Percentiles rank a stretch among this genome's conserved stretches.
Evolutionary conservation across 139 green algal genomes (phyloP).

Genomic region (Chlamydomonas schloesseri): DNA sequence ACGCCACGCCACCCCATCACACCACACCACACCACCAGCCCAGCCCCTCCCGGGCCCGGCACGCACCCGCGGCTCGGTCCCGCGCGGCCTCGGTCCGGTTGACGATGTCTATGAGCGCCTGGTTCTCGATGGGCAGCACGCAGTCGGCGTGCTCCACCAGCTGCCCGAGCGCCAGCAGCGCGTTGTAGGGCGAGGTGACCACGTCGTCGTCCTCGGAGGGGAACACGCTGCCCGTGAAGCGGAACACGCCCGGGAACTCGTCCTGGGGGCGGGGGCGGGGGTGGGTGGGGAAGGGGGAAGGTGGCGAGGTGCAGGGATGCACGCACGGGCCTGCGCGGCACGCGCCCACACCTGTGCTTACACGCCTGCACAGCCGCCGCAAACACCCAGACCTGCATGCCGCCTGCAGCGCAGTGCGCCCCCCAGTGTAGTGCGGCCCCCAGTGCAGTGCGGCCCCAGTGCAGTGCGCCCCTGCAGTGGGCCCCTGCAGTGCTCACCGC

Average conservation of each 20-base stretch:
- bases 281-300: not conserved
- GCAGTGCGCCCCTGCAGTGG: too few species aligned
- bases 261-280: slow-evolving; percentile 62
- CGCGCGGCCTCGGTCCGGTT: slow-evolving; percentile 27
- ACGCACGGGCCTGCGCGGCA: too few species aligned
- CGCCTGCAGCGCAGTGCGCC: too few species aligned
- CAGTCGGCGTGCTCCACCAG: slow-evolving; percentile 83
- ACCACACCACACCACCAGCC: too few species aligned
- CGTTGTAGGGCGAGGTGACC: slow-evolving; percentile 91
- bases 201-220: slow-evolving; percentile 87
- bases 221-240: slow-evolving; percentile 81
- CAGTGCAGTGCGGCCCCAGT: too few species aligned
- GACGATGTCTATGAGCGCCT: slow-evolving; percentile 85
- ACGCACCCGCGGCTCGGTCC: not conserved
- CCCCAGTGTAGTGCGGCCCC: too few species aligned
- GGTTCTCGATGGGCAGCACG: slow-evolving; percentile 89
- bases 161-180: slow-evolving; percentile 70
- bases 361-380: too few species aligned
- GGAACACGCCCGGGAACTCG: slow-evolving; percentile 79
- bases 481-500: too few species aligned
- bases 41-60: not conserved
- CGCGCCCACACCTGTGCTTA: too few species aligned
- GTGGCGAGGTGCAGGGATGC: not conserved
- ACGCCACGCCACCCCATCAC: not conserved
- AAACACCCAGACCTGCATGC: too few species aligned